phyloP scores from a whole-genome alignment of 1,284 basidiomycete genomes.

The Chondrostereum purpureum region DNA sequence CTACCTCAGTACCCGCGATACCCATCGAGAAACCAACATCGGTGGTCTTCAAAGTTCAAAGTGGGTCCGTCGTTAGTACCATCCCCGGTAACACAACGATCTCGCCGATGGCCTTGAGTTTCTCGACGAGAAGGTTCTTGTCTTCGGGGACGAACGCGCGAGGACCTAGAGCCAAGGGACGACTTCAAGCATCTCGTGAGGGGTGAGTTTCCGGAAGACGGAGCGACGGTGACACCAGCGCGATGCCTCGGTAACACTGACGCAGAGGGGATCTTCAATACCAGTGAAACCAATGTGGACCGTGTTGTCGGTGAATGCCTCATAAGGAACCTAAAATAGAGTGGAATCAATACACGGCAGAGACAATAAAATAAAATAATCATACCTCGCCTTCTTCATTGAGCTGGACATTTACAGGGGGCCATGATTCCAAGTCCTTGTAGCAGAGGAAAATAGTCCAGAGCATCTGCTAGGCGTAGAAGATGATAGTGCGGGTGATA shows the following conservation, averaged over 20 bases:
- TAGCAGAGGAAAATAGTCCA: constrained; percentile 85
- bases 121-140: constrained; percentile 91
- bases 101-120: constrained; percentile 82
- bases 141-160: constrained; percentile 96
- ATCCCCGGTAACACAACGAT: constrained; percentile 96
- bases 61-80: constrained; percentile 98
- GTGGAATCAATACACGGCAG: constrained; percentile 2
- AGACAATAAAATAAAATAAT: constrained; percentile 1
- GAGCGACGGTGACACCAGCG: constrained; percentile 82
- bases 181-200: constrained; percentile 53
- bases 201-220: constrained; percentile 55
- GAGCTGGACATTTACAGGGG: too few species aligned
- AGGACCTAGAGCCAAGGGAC: constrained; percentile 71
- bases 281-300: constrained; percentile 86
- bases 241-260: constrained; percentile 86
- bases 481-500: constrained; percentile 86
- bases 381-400: constrained; percentile 50
- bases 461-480: constrained; percentile 94
- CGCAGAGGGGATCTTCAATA: constrained; percentile 93
- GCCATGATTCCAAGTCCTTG: too few species aligned
- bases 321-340: constrained; percentile 59
- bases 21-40: constrained; percentile 98
- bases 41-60: constrained; percentile 89
- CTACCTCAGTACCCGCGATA: constrained; percentile 96
- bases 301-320: constrained; percentile 65